Conservation (phyloP, 129 eudicot species). For the Glebionis coronaria region DNA sequence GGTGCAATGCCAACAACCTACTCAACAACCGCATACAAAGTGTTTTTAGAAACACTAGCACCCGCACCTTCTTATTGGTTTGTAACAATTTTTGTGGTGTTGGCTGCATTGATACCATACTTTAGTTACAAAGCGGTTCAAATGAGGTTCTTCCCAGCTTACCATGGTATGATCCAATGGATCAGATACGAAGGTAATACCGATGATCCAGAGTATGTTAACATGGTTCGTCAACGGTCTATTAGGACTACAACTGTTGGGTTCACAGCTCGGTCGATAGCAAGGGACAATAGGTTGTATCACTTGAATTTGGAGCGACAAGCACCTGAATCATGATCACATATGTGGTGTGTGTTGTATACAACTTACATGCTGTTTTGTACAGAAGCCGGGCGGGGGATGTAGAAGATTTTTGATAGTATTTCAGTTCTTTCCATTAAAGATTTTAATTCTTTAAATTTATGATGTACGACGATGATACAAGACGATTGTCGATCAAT, state of each 20-base stretch:
- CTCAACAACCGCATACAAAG: constrained; percentile 72
- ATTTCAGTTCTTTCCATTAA: not conserved
- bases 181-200: constrained; percentile 63
- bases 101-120: constrained; percentile 66
- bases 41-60: constrained; percentile 65
- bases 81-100: constrained; percentile 47
- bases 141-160: constrained; percentile 80
- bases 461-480: constrained; percentile 2
- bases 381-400: constrained; percentile 23
- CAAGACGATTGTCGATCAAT: constrained; percentile 15
- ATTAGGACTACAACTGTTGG: constrained; percentile 68
- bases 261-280: constrained; percentile 59
- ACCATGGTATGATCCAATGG: constrained; percentile 86
- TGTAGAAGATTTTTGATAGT: constrained; percentile 27
- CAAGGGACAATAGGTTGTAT: constrained; percentile 32
- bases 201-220: constrained; percentile 65
- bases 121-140: constrained; percentile 55
- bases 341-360: not conserved
- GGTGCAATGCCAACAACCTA: constrained; percentile 60
- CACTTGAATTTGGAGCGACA: constrained; percentile 42
- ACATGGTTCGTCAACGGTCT: constrained; percentile 66
- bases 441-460: constrained; percentile 14
- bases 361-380: constrained; percentile 15
- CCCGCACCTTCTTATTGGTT: constrained; percentile 71
- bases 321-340: constrained; percentile 19